These are phyloP conservation scores for Pseudogymnoascus verrucosus DNA, from an alignment of 2,329 filamentous ascomycete species.

Conservation along the genomic window DNA sequence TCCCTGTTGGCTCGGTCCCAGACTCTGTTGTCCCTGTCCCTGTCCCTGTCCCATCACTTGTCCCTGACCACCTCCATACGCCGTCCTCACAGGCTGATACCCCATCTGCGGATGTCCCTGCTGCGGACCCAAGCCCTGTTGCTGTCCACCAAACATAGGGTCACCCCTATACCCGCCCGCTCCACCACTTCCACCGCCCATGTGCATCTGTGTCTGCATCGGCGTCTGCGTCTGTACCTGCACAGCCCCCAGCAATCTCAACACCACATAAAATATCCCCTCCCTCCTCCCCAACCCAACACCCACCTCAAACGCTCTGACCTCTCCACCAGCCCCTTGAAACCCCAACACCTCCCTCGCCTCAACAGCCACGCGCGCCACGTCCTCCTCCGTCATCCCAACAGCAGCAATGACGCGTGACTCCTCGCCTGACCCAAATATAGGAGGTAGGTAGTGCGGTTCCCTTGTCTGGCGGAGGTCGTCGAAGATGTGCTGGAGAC, in stretches of 20 bases:
- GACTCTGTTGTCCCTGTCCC: neutral
- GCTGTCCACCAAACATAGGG: neutral
- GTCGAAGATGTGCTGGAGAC: slow-evolving; percentile 44
- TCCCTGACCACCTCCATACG: neutral
- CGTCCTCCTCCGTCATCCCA: slow-evolving; percentile 45
- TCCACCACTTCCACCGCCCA: neutral
- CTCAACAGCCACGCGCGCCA: slow-evolving; percentile 44
- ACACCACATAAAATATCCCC: slow-evolving; percentile 54
- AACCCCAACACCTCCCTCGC: slow-evolving; percentile 50
- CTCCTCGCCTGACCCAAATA: slow-evolving; percentile 47
- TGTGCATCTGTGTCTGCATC: neutral
- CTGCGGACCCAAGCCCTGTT: neutral
- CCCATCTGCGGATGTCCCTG: neutral
- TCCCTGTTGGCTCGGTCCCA: neutral
- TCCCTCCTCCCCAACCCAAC: slow-evolving; percentile 52
- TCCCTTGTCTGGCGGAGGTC: slow-evolving; percentile 46
- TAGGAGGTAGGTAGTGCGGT: slow-evolving; percentile 56
- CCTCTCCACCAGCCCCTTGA: slow-evolving; percentile 42
- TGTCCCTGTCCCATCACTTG: neutral
- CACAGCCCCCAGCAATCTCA: slow-evolving; percentile 23
- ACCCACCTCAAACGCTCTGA: slow-evolving; percentile 41
- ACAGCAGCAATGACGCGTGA: slow-evolving; percentile 47
- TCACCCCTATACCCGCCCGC: neutral
- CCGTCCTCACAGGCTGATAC: neutral
- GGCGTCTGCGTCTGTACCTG: neutral